A percentile compares a stretch with the other conserved stretches of the same genome.
Evolutionary conservation across 2,329 filamentous ascomycete species (phyloP).

Genomic region (Paecilomyces formosus): DNA sequence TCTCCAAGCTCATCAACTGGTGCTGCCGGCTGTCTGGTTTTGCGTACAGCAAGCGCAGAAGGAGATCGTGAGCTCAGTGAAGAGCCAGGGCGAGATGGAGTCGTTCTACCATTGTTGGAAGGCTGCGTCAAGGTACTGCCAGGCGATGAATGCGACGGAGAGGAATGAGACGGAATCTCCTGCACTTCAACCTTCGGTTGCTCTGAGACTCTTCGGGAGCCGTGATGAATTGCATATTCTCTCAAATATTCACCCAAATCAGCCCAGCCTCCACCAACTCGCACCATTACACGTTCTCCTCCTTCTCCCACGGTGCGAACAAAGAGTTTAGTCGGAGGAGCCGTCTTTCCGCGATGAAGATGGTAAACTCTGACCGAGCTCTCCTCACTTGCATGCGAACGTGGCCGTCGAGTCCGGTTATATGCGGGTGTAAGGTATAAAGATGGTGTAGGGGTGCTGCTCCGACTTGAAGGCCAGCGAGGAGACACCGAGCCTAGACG

Average conservation of each 20-base stretch:
- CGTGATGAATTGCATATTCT: constrained; percentile 88
- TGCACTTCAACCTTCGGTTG: constrained; percentile 47
- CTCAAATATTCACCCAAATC: constrained; percentile 91
- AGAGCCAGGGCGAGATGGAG: constrained; percentile 30
- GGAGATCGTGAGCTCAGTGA: constrained; percentile 27
- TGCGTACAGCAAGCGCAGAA: constrained; percentile 33
- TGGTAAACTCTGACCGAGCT: constrained; percentile 89
- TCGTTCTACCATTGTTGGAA: constrained; percentile 20
- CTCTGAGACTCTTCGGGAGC: constrained; percentile 57
- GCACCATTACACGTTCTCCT: constrained; percentile 92
- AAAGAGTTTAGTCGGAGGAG: constrained; percentile 88
- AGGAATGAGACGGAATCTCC: constrained; percentile 33
- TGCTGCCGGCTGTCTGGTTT: constrained; percentile 28
- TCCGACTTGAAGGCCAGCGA: constrained; percentile 29
- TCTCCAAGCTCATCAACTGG: constrained; percentile 22
- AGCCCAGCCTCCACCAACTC: constrained; percentile 96
- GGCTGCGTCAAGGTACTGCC: constrained; percentile 13
- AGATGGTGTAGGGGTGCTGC: constrained; percentile 56
- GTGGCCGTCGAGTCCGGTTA: constrained; percentile 25
- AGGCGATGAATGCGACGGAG: constrained; percentile 22
- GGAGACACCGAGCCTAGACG: constrained; percentile 28
- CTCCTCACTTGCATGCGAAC: constrained; percentile 38
- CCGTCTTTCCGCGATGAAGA: constrained; percentile 72
- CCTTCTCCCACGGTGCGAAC: constrained; percentile 85
- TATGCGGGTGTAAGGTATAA: constrained; percentile 60